Conservation (phyloP, 345 rosid genomes). For the Salix suchowensis region DNA sequence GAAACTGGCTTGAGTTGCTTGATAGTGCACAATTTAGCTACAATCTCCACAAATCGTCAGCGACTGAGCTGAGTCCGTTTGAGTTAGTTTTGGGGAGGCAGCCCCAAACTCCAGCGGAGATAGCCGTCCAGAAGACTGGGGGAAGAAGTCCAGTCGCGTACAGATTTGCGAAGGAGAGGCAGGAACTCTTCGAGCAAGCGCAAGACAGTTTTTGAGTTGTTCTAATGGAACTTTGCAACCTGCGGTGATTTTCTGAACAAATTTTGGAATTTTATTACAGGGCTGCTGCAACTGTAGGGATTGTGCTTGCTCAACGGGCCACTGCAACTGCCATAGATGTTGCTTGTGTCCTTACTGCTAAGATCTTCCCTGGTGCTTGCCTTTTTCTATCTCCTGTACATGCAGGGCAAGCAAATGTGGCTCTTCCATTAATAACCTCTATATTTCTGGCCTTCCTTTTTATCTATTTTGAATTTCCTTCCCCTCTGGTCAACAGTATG, state of each 20-base stretch:
- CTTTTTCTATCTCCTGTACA: neutral
- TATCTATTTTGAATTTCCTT: slow-evolving; percentile 80
- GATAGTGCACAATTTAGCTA: too few relatives aligned
- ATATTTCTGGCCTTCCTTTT: slow-evolving; percentile 72
- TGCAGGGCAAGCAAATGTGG: slow-evolving; percentile 91
- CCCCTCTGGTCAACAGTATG: slow-evolving; percentile 95
- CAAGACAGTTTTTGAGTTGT: too few relatives aligned
- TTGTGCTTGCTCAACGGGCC: slow-evolving; percentile 94
- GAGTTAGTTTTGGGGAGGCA: too few relatives aligned
- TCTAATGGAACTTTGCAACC: neutral
- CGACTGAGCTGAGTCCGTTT: too few relatives aligned
- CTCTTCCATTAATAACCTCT: slow-evolving; percentile 65
- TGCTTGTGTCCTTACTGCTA: slow-evolving; percentile 75
- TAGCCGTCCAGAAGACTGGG: too few relatives aligned
- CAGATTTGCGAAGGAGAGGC: too few relatives aligned
- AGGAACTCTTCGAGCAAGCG: too few relatives aligned
- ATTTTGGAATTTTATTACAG: slow-evolving; percentile 37
- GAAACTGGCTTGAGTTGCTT: too few relatives aligned
- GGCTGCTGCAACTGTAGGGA: slow-evolving; percentile 96
- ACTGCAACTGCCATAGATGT: slow-evolving; percentile 96
- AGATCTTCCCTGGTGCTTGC: slow-evolving; percentile 64
- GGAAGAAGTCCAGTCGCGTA: too few relatives aligned
- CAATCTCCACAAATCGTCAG: too few relatives aligned
- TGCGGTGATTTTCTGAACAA: slow-evolving; percentile 3
- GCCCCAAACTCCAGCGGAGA: too few relatives aligned